Percentiles rank a stretch among this genome's conserved stretches.
phyloP scores from a whole-genome alignment of 306 rosid genomes.

The Comarum palustre region DNA sequence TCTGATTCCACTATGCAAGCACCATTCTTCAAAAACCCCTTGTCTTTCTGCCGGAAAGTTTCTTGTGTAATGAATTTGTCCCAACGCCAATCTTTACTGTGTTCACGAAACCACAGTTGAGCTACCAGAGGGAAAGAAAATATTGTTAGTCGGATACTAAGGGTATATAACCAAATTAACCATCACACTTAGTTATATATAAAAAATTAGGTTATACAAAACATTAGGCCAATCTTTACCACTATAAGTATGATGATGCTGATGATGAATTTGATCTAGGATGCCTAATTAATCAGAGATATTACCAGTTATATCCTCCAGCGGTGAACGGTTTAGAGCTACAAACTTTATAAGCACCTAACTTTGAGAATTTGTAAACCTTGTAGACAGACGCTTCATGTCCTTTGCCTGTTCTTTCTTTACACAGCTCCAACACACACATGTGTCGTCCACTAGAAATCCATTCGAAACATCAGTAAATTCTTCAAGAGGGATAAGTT shows the following conservation, averaged over 20 bases:
- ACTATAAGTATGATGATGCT: not conserved
- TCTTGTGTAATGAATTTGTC: slow-evolving; percentile 24
- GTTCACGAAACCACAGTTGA: not conserved
- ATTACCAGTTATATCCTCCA: slow-evolving; percentile 41
- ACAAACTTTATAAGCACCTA: slow-evolving; percentile 11
- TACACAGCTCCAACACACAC: not conserved
- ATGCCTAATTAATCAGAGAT: slow-evolving; percentile 25
- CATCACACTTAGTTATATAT: not conserved
- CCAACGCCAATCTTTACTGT: slow-evolving; percentile 27
- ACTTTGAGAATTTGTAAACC: slow-evolving; percentile 14
- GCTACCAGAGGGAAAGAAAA: not conserved
- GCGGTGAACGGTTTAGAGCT: slow-evolving; percentile 42
- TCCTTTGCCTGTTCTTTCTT: not conserved
- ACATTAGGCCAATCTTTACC: not conserved
- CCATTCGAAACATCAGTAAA: not conserved
- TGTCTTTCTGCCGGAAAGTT: slow-evolving; percentile 20
- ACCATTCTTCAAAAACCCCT: slow-evolving; percentile 36
- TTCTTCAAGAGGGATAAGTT: not conserved
- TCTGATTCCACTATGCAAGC: slow-evolving; percentile 45
- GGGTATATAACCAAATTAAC: not conserved
- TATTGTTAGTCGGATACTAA: not conserved
- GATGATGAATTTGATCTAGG: not conserved
- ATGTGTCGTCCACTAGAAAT: not conserved
- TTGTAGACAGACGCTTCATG: not conserved
- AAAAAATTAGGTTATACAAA: no score